Conservation (phyloP, 768 basidiomycete genomes). For the Rubroboletus pulcherrimus region DNA sequence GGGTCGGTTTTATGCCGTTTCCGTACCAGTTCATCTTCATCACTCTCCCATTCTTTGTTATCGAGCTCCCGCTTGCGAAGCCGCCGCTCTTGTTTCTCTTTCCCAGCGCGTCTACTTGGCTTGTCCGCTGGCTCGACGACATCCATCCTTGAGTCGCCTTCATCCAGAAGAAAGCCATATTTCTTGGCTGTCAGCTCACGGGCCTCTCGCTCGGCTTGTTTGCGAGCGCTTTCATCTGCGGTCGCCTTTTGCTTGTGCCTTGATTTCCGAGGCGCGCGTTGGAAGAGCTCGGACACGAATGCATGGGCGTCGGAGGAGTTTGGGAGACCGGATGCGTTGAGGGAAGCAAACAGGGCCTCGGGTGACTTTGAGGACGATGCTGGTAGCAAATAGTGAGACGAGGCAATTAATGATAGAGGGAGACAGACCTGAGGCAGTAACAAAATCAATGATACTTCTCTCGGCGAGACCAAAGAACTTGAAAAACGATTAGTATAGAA, state of each 20-base stretch:
- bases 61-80: conserved; percentile 80
- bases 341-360: conserved; percentile 70
- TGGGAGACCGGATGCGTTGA: conserved; percentile 77
- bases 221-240: conserved; percentile 43
- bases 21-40: conserved; percentile 74
- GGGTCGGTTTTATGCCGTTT: conserved; percentile 61
- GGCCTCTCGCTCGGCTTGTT: conserved; percentile 72
- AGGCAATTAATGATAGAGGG: background rate
- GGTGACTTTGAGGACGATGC: conserved; percentile 83
- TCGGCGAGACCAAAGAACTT: conserved; percentile 86
- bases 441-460: conserved; percentile 79
- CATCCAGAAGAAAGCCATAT: conserved; percentile 83
- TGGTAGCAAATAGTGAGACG: conserved; percentile 5
- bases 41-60: conserved; percentile 85
- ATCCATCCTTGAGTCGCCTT: conserved; percentile 56
- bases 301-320: conserved; percentile 74
- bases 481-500: background rate
- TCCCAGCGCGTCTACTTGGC: conserved; percentile 26
- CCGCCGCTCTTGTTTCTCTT: conserved; percentile 59
- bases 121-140: conserved; percentile 36
- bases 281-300: conserved; percentile 76
- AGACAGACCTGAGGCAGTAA: conserved; percentile 73
- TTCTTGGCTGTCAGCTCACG: conserved; percentile 65
- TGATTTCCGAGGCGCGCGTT: conserved; percentile 70
- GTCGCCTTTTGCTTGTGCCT: conserved; percentile 58